Evolutionary conservation across 345 rosid genomes (phyloP), one percentile per base, ranked within the genome.

Genomic region (Stellera chamaejasme): DNA sequence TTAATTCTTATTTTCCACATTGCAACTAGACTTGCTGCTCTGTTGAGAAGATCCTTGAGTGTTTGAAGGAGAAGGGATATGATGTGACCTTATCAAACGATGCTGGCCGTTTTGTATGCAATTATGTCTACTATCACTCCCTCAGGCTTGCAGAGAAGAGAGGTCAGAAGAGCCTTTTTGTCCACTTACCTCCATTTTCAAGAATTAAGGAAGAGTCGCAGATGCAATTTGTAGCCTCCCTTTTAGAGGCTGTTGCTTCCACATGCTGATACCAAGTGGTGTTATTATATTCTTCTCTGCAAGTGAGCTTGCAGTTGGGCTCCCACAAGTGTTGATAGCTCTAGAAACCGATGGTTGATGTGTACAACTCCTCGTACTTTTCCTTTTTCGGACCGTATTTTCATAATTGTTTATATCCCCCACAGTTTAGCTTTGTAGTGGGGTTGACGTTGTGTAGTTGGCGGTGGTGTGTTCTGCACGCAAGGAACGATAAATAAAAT

Each of bases 21-120:
- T 25, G 60, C 39, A 11, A 66, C 52, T 52, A 88, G 92, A 84
- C 84, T n/a, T 54, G 74, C 45, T 79, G 84, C 69, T 67, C 86
- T 1, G 52, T 71, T 0, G 78, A 76, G 58, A 66, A 60, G 5
- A 76, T 83, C 42, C 54, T 72, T 56, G 62, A 72, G 60, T 13
- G 57, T 56, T 53, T 81, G 68, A 79, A 78, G 81, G 69, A 54
- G 55, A 70, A 48, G 64, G 82, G 80, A 56, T 77, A 66, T 55
- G 80, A 79, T 13, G 79, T 68, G 4, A 55, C 64, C 10, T 67
- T 72, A 69, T 88, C 96, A 11, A 59, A 76, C 4, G 87, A 87
- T 62, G 96, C 92, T 0, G 96, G 92, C 16, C 76, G 83, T 8
- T 84, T 82, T 32, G 79, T 84, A 10, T 88, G 96, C 85, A 84